Evolutionary conservation across 495 filamentous ascomycete species (phyloP).

Genomic region (Talaromyces ruber): DNA sequence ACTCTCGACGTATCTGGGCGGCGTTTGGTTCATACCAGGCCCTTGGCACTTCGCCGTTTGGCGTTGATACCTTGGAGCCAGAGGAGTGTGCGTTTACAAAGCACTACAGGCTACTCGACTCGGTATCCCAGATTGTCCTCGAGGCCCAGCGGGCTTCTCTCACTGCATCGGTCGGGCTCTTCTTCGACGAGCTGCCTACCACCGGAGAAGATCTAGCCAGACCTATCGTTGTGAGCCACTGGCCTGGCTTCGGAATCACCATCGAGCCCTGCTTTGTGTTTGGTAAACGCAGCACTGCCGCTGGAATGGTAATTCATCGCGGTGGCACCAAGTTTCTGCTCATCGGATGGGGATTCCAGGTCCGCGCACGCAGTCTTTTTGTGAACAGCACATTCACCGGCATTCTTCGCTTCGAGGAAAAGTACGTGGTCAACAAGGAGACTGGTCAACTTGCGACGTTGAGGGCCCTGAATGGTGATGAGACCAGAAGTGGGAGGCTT

Average conservation of each 20-base stretch:
- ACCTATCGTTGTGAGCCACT: conserved; percentile 12
- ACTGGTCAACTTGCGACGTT: conserved; percentile 25
- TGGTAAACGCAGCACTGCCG: conserved; percentile 30
- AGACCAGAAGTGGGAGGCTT: conserved; percentile 36
- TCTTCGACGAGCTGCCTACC: conserved; percentile 31
- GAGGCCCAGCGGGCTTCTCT: conserved; percentile 25
- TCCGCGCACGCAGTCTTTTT: conserved; percentile 17
- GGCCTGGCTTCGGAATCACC: conserved; percentile 22
- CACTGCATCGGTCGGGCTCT: conserved; percentile 34
- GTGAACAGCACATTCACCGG: conserved; percentile 30
- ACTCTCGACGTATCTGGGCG: conserved; percentile 33
- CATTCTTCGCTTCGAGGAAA: conserved; percentile 34
- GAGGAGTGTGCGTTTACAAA: conserved; percentile 25
- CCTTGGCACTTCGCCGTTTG: conserved; percentile 36
- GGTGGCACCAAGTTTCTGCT: conserved; percentile 31
- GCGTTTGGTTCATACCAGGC: conserved; percentile 34
- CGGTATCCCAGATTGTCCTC: conserved; percentile 27
- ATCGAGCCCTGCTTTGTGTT: conserved; percentile 41
- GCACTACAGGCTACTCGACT: conserved; percentile 29
- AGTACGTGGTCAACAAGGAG: conserved; percentile 22
- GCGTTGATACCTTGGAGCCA: conserved; percentile 34
- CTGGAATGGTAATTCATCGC: conserved; percentile 37
- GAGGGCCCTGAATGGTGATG: conserved; percentile 39
- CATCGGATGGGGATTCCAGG: conserved; percentile 40
- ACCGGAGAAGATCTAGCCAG: conserved; percentile 16